phyloP scores from a whole-genome alignment of 78 protist species.

The Dictyostelium capitatum region DNA sequence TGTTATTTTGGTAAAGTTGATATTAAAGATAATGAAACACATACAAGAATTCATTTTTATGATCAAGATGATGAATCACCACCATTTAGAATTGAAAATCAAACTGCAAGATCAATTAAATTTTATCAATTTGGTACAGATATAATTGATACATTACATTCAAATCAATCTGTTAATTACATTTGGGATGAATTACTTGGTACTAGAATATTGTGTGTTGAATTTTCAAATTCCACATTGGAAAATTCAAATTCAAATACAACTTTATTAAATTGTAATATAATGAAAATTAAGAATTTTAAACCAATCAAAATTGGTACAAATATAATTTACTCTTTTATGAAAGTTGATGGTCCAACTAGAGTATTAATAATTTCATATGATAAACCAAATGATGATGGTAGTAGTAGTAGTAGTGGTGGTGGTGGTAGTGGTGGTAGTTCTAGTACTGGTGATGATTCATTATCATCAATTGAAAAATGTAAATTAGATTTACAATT shows the following conservation, averaged over 20 bases:
- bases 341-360: constrained; percentile 76
- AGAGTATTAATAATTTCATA: constrained; percentile 53
- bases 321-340: constrained; percentile 33
- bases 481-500: constrained; percentile 35
- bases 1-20: constrained; percentile 42
- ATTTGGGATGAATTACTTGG: constrained; percentile 60
- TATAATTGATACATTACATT: constrained; percentile 19
- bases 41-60: constrained; percentile 17
- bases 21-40: constrained; percentile 26
- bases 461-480: constrained; percentile 4
- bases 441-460: too few species aligned
- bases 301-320: constrained; percentile 58
- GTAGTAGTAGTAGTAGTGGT: too few species aligned
- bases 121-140: constrained; percentile 36
- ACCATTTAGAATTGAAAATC: constrained; percentile 79
- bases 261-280: constrained; percentile 36
- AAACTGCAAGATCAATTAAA: constrained; percentile 46
- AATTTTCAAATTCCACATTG: background rate
- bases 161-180: constrained; percentile 29
- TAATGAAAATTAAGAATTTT: constrained; percentile 56
- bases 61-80: constrained; percentile 26
- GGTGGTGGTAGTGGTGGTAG: background rate
- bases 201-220: constrained; percentile 3
- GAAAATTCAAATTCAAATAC: background rate
- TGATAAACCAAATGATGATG: constrained; percentile 26